Evolutionary conservation across 306 rosid genomes (phyloP).

Genomic region (Vigna reflexopilosa): DNA sequence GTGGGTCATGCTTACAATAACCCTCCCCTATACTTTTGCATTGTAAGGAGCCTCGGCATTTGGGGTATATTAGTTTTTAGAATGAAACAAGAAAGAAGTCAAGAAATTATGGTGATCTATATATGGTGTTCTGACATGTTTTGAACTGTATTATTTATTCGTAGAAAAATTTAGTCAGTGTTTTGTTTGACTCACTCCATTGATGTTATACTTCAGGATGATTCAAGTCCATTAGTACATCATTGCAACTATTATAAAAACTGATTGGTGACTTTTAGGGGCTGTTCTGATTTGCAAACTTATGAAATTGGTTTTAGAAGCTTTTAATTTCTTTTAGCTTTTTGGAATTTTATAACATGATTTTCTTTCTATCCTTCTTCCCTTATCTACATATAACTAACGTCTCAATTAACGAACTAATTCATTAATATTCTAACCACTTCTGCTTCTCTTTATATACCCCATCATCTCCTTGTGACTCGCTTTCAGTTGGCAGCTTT

Average conservation of each 20-base stretch:
- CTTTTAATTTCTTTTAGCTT: neutral
- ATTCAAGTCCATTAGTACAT: neutral
- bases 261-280: neutral
- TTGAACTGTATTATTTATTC: constrained; percentile 17
- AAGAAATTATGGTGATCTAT: constrained; percentile 12
- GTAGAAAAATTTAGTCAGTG: constrained; percentile 13
- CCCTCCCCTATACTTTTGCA: too few relatives aligned
- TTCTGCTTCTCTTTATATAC: too few relatives aligned
- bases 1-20: too few relatives aligned
- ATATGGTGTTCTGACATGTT: constrained; percentile 28
- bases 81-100: constrained; percentile 24
- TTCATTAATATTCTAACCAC: too few relatives aligned
- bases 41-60: too few relatives aligned
- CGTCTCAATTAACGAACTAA: too few relatives aligned
- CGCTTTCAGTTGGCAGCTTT: neutral
- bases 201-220: constrained; percentile 2
- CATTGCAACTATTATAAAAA: neutral
- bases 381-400: too few relatives aligned
- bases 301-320: neutral
- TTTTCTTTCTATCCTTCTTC: neutral
- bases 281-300: constrained; percentile 13
- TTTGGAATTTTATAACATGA: constrained; percentile 1
- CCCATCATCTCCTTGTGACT: neutral
- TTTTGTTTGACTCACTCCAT: constrained; percentile 26
- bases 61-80: neutral